Evolutionary conservation across 345 rosid genomes (phyloP).

Genomic region (Rubroshorea leprosula): DNA sequence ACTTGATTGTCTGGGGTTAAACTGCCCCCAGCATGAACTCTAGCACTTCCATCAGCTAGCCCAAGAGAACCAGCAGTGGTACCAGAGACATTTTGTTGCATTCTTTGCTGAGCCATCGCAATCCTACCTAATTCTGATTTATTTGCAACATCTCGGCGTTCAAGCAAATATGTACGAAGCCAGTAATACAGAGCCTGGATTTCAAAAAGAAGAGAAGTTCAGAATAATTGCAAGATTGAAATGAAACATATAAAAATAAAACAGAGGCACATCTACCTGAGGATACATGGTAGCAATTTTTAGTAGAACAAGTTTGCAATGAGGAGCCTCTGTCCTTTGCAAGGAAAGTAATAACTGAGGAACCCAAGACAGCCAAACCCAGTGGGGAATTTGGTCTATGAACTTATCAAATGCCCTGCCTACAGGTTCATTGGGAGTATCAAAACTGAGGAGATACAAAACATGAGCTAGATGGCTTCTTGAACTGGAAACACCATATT

Average conservation of each 20-base stretch:
- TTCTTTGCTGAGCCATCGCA: conserved; percentile 90
- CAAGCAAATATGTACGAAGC: conserved; percentile 96
- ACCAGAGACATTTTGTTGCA: conserved; percentile 59
- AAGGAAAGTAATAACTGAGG: conserved; percentile 93
- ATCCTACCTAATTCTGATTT: conserved; percentile 73
- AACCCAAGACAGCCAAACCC: conserved; percentile 99
- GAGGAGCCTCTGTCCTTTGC: conserved; percentile 98
- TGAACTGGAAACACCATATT: conserved; percentile 88
- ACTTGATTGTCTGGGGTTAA: conserved; percentile 27
- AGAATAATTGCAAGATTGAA: conserved; percentile 7
- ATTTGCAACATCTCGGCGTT: conserved; percentile 96
- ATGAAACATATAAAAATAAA: neutral
- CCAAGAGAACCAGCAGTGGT: neutral
- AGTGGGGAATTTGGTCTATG: conserved; percentile 90
- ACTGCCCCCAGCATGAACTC: neutral
- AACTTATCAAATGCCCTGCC: conserved; percentile 94
- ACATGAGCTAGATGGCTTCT: conserved; percentile 97
- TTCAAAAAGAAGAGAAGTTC: conserved; percentile 11
- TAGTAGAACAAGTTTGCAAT: conserved; percentile 88
- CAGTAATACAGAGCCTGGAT: conserved; percentile 92
- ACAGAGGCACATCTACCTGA: conserved; percentile 39
- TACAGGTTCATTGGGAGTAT: conserved; percentile 82
- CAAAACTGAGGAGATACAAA: conserved; percentile 93
- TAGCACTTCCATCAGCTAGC: too few relatives aligned
- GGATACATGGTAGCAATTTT: conserved; percentile 89